These are phyloP conservation scores for Nigrospora osmanthi DNA, from an alignment of 2,329 filamentous ascomycete genomes.

Conservation along the genomic window DNA sequence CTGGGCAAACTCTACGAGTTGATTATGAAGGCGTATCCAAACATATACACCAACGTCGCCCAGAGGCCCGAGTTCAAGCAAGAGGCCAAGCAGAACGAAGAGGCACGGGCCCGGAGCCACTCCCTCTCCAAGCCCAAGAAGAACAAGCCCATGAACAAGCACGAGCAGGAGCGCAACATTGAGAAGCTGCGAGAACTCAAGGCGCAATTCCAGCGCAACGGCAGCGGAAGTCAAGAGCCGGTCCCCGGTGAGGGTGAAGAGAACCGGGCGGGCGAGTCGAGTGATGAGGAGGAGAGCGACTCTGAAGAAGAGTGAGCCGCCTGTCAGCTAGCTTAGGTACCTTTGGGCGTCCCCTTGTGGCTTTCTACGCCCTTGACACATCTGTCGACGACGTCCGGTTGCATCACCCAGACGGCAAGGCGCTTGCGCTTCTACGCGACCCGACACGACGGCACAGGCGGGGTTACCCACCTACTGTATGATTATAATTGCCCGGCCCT, in stretches of 20 bases:
- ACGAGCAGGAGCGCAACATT: constrained; percentile 62
- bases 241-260: constrained; percentile 25
- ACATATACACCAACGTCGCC: constrained; percentile 23
- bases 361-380: background rate
- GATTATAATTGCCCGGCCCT: background rate
- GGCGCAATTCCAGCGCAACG: constrained; percentile 36
- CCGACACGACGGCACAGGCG: background rate
- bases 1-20: constrained; percentile 41
- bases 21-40: constrained; percentile 29
- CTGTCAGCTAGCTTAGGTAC: background rate
- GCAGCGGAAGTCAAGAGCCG: constrained; percentile 39
- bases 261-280: constrained; percentile 31
- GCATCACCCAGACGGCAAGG: background rate
- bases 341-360: background rate
- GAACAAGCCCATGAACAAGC: constrained; percentile 71
- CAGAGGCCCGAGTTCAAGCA: constrained; percentile 21
- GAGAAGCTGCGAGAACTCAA: constrained; percentile 54
- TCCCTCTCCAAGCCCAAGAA: constrained; percentile 53
- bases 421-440: background rate
- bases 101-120: constrained; percentile 12
- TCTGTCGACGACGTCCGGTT: background rate
- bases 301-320: constrained; percentile 37
- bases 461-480: background rate
- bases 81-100: constrained; percentile 7
- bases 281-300: constrained; percentile 42